Evolutionary conservation across 2,329 filamentous ascomycete species (phyloP), one percentile per base, ranked within the genome.

Genomic region (Apiospora hydei): DNA sequence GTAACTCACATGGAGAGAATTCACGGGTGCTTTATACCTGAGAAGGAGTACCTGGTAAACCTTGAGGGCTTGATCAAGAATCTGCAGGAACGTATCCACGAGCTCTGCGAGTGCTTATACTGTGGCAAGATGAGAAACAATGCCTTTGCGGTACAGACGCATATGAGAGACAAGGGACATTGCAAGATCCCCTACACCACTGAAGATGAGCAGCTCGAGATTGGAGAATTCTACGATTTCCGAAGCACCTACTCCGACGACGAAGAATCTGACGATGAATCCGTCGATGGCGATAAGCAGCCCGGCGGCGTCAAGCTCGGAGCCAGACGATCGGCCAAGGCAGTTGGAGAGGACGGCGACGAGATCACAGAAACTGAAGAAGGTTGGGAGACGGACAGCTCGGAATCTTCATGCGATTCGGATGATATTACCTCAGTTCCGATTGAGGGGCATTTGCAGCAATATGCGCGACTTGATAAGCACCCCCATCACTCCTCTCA

Each of bases 151-250:
- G 90, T 95, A 38, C 95, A 98, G 80, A 98, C 95, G 0, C 96
- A 99, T 81, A 99, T 99, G 96, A 92, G 94, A 64, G 96, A 99
- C 81, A 96, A 95, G 80, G 93, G 94, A 0, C 96, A 99, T 83
- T 98, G 96, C 88, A 98, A 95, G 89, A 97, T 99, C 77, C 95
- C 94, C 0, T 99, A 96, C 81, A 91, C 92, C 69, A 92, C 91
- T 0, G 94, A 98, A 80, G 92, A 93, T 47, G 95, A 98, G 79
- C 94, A 98, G 84, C 88, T 98, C 43, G 94, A 97, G 71, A 94
- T 99, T 78, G 96, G 96, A 71, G 94, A 98, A 75, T 98, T 94
- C 82, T 99, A 99, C 83, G 96, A 99, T 80, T 99, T 99, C 88
- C 90, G 94, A 75, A 94, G 93, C 83, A 98, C 96, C 1, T 99